Percentiles rank a stretch among this genome's conserved stretches.
These are phyloP conservation scores for Parachaetomium inaequale DNA, from an alignment of 495 filamentous ascomycete species.

Conservation along the genomic window DNA sequence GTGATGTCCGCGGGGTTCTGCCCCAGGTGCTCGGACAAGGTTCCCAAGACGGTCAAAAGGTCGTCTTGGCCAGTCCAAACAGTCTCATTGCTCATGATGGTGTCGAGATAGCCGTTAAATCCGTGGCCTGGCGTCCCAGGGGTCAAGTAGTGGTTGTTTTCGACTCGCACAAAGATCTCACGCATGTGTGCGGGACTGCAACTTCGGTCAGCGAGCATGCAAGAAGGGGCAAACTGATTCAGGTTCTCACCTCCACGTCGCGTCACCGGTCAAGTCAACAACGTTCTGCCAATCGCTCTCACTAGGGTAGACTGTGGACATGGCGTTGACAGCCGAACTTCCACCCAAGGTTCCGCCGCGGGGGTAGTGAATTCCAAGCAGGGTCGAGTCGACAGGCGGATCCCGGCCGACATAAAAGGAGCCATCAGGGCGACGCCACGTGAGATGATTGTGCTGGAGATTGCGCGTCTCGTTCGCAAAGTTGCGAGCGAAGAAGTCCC, in stretches of 20 bases:
- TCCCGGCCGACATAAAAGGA: constrained; percentile 35
- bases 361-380: constrained; percentile 38
- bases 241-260: constrained; percentile 30
- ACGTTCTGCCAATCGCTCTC: constrained; percentile 38
- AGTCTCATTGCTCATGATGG: constrained; percentile 35
- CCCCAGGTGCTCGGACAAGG: constrained; percentile 10
- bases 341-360: constrained; percentile 37
- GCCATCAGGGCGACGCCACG: constrained; percentile 34
- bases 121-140: constrained; percentile 36
- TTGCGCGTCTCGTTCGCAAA: constrained; percentile 33
- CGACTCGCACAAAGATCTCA: constrained; percentile 35
- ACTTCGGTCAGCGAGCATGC: not conserved
- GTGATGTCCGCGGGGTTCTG: constrained; percentile 8
- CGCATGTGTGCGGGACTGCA: constrained; percentile 35
- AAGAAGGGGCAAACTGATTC: not conserved
- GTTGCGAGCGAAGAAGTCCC: constrained; percentile 40
- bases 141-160: constrained; percentile 33
- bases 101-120: constrained; percentile 40
- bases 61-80: constrained; percentile 34
- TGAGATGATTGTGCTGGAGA: constrained; percentile 36
- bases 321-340: constrained; percentile 38
- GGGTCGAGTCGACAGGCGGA: constrained; percentile 30
- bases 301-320: constrained; percentile 34
- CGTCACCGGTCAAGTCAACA: constrained; percentile 35
- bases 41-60: constrained; percentile 36